A percentile compares a stretch with the other conserved stretches of the same genome.
Evolutionary conservation across 768 basidiomycete genomes (phyloP).

Genomic region (Auricularia sp.): DNA sequence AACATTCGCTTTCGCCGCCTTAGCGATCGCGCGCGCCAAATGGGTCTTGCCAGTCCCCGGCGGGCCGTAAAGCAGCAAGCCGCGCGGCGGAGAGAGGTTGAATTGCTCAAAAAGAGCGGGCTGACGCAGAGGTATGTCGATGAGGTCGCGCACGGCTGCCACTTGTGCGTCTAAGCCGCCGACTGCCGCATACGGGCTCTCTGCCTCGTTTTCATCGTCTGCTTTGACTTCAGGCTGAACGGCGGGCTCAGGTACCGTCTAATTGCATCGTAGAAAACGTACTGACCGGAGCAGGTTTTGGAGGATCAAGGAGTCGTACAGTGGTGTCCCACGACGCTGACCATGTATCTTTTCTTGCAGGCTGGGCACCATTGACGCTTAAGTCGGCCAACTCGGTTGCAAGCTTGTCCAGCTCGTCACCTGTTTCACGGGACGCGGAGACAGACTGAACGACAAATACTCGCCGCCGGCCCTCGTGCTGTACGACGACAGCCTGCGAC

Average conservation of each 20-base stretch:
- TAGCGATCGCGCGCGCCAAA: slow-evolving; percentile 86
- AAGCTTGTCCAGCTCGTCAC: slow-evolving; percentile 24
- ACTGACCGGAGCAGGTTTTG: slow-evolving; percentile 35
- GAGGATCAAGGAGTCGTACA: slow-evolving; percentile 38
- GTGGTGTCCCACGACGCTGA: slow-evolving; percentile 58
- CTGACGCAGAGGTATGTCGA: slow-evolving; percentile 78
- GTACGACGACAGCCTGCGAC: slow-evolving; percentile 50
- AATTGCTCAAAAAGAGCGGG: slow-evolving; percentile 75
- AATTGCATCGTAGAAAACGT: slow-evolving; percentile 9
- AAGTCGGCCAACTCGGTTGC: slow-evolving; percentile 34
- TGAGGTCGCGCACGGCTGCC: slow-evolving; percentile 68
- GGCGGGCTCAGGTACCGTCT: neutral
- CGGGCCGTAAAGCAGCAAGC: slow-evolving; percentile 88
- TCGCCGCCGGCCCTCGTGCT: slow-evolving; percentile 51
- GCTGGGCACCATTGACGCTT: slow-evolving; percentile 24
- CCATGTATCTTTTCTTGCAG: slow-evolving; percentile 38
- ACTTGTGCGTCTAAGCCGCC: slow-evolving; percentile 89
- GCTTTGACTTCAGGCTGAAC: slow-evolving; percentile 21
- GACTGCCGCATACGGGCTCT: slow-evolving; percentile 60
- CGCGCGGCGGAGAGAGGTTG: slow-evolving; percentile 61
- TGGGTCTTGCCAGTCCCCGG: slow-evolving; percentile 98
- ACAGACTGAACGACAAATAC: slow-evolving; percentile 48
- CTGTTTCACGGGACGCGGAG: slow-evolving; percentile 20
- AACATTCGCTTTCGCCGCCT: slow-evolving; percentile 77
- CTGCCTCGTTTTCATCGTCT: neutral